Conservation (phyloP, 768 basidiomycete species). For the Paxillus rubicundulus region DNA sequence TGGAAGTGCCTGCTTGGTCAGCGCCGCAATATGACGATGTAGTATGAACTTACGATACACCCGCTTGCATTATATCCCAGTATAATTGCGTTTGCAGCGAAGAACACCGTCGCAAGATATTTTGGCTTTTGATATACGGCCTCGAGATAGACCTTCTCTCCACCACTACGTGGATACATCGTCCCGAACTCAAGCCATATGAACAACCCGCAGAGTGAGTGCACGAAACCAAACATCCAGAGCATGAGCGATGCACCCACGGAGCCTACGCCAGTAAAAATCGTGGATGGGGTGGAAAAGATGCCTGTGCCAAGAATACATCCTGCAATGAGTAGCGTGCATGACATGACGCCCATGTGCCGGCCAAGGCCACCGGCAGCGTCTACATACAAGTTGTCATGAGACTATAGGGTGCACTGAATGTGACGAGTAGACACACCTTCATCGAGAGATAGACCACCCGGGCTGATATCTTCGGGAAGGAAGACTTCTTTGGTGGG, state of each 20-base stretch:
- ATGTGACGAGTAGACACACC: constrained; percentile 24
- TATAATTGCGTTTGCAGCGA: constrained; percentile 47
- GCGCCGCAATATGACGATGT: not conserved
- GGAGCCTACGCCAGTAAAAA: constrained; percentile 54
- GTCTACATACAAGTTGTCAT: constrained; percentile 28
- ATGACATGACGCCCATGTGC: constrained; percentile 54
- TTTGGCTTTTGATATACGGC: constrained; percentile 48
- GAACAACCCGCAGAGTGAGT: constrained; percentile 59
- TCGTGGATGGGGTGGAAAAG: constrained; percentile 60
- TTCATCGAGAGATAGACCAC: constrained; percentile 50
- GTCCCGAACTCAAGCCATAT: constrained; percentile 65
- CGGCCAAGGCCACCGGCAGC: constrained; percentile 57
- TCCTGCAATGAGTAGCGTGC: constrained; percentile 56
- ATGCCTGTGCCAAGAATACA: constrained; percentile 65
- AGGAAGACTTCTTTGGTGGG: not conserved
- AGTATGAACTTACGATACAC: constrained; percentile 44
- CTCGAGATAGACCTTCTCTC: constrained; percentile 64
- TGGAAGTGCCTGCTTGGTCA: not conserved
- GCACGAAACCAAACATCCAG: constrained; percentile 59
- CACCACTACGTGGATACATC: constrained; percentile 61
- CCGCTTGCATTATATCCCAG: constrained; percentile 42
- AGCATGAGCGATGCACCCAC: constrained; percentile 61
- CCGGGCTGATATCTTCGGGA: constrained; percentile 33
- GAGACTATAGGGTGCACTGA: not conserved
- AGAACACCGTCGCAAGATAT: constrained; percentile 48